Evolutionary conservation across 768 basidiomycete species (phyloP).

Genomic region (Austroboletus eburneus): DNA sequence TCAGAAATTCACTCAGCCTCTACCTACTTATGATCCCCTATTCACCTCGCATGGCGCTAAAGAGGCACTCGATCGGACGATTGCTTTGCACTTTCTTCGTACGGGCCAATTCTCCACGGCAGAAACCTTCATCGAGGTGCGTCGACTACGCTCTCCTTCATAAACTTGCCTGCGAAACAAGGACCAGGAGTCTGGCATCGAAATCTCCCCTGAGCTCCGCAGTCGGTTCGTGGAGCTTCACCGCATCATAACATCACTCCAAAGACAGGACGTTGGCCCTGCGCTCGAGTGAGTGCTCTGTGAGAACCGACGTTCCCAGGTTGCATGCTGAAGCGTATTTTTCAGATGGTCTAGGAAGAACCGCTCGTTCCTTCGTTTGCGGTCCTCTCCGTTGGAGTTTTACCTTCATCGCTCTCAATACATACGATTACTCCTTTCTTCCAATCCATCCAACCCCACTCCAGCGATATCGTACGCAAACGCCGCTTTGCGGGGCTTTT

Average conservation of each 20-base stretch:
- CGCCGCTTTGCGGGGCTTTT: slow-evolving; percentile 58
- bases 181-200: slow-evolving; percentile 60
- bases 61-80: slow-evolving; percentile 59
- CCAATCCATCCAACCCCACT: slow-evolving; percentile 51
- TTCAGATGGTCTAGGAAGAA: slow-evolving; percentile 76
- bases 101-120: slow-evolving; percentile 80
- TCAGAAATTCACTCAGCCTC: slow-evolving; percentile 56
- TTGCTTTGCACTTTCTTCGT: slow-evolving; percentile 74
- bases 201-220: slow-evolving; percentile 48
- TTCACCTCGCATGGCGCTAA: slow-evolving; percentile 61
- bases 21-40: slow-evolving; percentile 64
- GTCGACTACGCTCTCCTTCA: slow-evolving; percentile 17
- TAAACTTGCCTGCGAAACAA: background rate
- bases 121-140: slow-evolving; percentile 67
- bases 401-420: slow-evolving; percentile 89
- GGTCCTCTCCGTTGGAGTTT: slow-evolving; percentile 83
- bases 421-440: slow-evolving; percentile 67
- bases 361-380: slow-evolving; percentile 57
- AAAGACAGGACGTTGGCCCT: slow-evolving; percentile 60
- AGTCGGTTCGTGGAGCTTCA: slow-evolving; percentile 67
- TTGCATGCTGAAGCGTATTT: background rate
- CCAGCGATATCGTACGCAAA: slow-evolving; percentile 76
- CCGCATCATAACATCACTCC: slow-evolving; percentile 63
- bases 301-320: background rate
- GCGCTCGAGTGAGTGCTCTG: slow-evolving; percentile 65